Percentiles rank a stretch among this genome's conserved stretches.
Conservation (phyloP, 139 green algal genomes). For the Tetradesmus lagerheimii region DNA sequence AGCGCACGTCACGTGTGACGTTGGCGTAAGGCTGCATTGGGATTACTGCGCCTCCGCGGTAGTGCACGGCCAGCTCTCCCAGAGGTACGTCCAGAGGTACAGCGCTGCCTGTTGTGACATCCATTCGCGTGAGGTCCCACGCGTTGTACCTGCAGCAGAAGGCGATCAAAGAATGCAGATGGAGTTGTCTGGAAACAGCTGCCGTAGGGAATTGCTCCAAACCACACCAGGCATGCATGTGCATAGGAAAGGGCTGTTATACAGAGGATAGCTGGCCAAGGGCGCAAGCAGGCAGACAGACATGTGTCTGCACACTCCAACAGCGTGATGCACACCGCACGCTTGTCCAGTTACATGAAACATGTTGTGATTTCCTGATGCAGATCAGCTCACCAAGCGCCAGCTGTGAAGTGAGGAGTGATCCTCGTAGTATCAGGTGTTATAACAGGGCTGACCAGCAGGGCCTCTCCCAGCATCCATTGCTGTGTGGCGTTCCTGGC, state of each 20-base stretch:
- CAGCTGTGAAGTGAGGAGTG: neutral
- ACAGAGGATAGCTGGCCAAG: too few relatives aligned
- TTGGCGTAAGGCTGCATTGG: conserved; percentile 55
- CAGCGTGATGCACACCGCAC: too few relatives aligned
- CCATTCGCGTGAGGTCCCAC: conserved; percentile 1
- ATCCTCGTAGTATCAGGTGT: neutral
- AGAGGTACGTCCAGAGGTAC: conserved; percentile 49
- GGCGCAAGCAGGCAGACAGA: too few relatives aligned
- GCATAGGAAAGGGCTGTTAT: too few relatives aligned
- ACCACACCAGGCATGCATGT: too few relatives aligned
- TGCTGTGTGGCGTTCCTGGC: conserved; percentile 26
- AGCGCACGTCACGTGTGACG: conserved; percentile 18
- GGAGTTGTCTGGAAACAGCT: too few relatives aligned
- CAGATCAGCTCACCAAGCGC: neutral
- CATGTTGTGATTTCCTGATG: neutral
- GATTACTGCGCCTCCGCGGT: conserved; percentile 59
- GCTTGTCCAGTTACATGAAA: too few relatives aligned
- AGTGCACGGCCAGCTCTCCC: conserved; percentile 58
- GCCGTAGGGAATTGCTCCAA: too few relatives aligned
- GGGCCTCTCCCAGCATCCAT: conserved; percentile 40
- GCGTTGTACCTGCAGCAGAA: conserved; percentile 35
- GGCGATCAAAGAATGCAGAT: neutral
- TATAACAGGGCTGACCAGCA: conserved; percentile 28
- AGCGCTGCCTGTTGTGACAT: neutral
- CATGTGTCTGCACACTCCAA: too few relatives aligned